These are phyloP conservation scores for Vitis labrusca DNA, from an alignment of 164 flowering plant species.

Conservation along the genomic window DNA sequence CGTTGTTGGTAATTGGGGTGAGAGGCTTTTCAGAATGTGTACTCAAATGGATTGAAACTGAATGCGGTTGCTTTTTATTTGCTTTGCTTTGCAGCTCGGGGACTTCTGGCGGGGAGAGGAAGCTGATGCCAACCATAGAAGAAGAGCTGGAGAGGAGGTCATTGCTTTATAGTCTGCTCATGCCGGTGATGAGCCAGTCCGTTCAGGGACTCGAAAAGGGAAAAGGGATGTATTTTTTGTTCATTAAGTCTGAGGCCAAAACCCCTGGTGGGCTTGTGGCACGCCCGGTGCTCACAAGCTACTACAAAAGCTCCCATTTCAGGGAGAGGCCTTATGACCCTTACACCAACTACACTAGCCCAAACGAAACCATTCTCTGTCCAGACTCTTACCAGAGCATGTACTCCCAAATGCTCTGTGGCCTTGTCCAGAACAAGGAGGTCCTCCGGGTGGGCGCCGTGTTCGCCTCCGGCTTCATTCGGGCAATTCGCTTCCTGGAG, in stretches of 20 bases:
- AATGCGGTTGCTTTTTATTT: not conserved
- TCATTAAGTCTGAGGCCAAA: constrained; percentile 82
- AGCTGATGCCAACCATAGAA: constrained; percentile 92
- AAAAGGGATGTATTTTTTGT: constrained; percentile 93
- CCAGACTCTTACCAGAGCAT: constrained; percentile 91
- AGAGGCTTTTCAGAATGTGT: too few relatives aligned
- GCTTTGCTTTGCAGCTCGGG: constrained; percentile 62
- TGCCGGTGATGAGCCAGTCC: constrained; percentile 94
- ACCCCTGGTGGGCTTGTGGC: constrained; percentile 87
- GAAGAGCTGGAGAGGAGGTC: constrained; percentile 79
- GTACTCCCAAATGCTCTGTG: constrained; percentile 92
- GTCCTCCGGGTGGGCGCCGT: constrained; percentile 96
- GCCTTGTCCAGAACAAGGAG: constrained; percentile 67
- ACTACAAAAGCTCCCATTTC: constrained; percentile 83
- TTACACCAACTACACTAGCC: constrained; percentile 94
- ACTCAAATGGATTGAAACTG: too few relatives aligned
- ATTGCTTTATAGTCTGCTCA: constrained; percentile 72
- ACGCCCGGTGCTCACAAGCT: constrained; percentile 87
- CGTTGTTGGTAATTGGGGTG: too few relatives aligned
- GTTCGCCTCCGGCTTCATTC: constrained; percentile 92
- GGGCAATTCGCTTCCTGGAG: constrained; percentile 87
- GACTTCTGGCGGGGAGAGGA: constrained; percentile 94
- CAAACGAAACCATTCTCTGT: constrained; percentile 87
- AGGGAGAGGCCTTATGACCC: constrained; percentile 76
- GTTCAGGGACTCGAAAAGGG: constrained; percentile 83